phyloP scores from a whole-genome alignment of 768 basidiomycete species.

The Suillus ampliporus region DNA sequence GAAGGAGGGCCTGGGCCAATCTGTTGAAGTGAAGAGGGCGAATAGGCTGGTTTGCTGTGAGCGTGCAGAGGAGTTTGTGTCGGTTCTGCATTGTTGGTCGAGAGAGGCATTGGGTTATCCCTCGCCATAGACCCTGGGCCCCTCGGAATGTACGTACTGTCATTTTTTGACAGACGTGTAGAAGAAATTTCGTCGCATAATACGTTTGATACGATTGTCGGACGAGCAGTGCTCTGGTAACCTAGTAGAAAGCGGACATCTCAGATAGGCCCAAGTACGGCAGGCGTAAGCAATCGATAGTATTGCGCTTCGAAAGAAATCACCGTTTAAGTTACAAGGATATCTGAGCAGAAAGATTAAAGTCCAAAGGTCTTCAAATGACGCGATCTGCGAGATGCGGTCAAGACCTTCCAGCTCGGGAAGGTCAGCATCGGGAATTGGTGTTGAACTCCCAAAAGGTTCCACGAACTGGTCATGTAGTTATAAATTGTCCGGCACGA shows the following conservation, averaged over 20 bases:
- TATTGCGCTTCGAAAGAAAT: background rate
- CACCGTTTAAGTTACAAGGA: background rate
- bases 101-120: background rate
- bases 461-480: background rate
- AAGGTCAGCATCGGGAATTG: background rate
- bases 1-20: background rate
- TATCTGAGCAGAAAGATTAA: background rate
- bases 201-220: background rate
- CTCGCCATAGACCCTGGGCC: background rate
- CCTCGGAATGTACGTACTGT: background rate
- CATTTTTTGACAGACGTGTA: background rate
- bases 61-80: background rate
- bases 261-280: background rate
- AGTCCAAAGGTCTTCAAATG: background rate
- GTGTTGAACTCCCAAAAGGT: background rate
- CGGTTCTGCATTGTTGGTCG: background rate
- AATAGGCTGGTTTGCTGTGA: background rate
- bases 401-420: conserved; percentile 1
- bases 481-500: background rate
- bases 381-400: background rate
- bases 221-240: background rate
- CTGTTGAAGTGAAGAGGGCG: background rate
- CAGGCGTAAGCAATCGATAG: background rate
- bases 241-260: background rate
- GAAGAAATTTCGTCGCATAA: background rate